phyloP scores from a whole-genome alignment of 2,329 filamentous ascomycete species.

The Sporothrix inflata region DNA sequence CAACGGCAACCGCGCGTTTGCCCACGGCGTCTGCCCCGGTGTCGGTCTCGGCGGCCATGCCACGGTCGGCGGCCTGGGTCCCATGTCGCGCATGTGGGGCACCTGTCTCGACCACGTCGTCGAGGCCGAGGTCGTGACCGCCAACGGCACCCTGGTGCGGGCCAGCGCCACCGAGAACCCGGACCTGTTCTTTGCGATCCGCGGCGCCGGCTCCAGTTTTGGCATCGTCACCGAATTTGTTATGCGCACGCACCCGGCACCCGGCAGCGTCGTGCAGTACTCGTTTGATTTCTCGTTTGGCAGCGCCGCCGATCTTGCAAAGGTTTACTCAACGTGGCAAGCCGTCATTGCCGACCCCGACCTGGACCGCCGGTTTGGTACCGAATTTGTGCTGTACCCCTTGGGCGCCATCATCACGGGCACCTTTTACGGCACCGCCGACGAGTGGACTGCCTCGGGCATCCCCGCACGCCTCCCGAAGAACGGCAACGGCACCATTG shows the following conservation, averaged over 20 bases:
- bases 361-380: constrained; percentile 62
- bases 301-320: constrained; percentile 51
- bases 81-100: constrained; percentile 64
- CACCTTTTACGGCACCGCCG: constrained; percentile 62
- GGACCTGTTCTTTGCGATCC: constrained; percentile 60
- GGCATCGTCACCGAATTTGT: constrained; percentile 62
- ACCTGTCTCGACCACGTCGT: constrained; percentile 58
- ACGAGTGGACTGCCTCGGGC: constrained; percentile 57
- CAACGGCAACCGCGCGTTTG: constrained; percentile 58
- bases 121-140: constrained; percentile 59
- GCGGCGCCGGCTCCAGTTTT: constrained; percentile 60
- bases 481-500: constrained; percentile 46
- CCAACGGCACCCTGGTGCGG: constrained; percentile 54
- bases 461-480: constrained; percentile 54
- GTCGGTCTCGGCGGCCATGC: constrained; percentile 63
- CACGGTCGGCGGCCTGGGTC: constrained; percentile 58
- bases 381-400: constrained; percentile 58
- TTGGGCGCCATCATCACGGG: constrained; percentile 60
- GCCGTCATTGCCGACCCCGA: constrained; percentile 55
- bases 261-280: constrained; percentile 61
- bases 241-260: constrained; percentile 59
- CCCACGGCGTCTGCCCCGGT: constrained; percentile 62
- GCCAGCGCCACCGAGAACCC: constrained; percentile 53
- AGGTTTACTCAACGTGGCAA: constrained; percentile 62
- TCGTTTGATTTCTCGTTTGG: constrained; percentile 58